phyloP scores from a whole-genome alignment of 805 yeast genomes.

The Ogataea zsoltii region DNA sequence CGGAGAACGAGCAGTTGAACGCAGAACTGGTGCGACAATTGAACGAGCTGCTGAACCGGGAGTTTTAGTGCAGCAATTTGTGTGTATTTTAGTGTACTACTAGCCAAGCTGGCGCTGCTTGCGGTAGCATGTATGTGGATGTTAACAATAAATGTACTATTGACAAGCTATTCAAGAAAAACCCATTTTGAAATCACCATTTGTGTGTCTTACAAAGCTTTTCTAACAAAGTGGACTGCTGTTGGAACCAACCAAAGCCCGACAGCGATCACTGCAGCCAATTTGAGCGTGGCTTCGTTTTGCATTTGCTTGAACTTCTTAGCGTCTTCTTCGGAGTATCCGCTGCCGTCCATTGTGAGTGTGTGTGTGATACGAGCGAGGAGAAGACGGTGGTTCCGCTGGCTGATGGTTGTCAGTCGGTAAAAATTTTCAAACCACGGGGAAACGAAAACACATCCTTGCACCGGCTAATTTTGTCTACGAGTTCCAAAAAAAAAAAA shows the following conservation, averaged over 20 bases:
- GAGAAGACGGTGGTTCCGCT: background rate
- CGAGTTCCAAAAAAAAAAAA: background rate
- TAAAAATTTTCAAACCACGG: background rate
- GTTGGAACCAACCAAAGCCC: constrained; percentile 63
- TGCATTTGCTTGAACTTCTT: constrained; percentile 65
- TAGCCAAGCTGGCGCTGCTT: background rate
- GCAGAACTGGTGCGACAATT: constrained; percentile 17
- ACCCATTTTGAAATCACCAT: background rate
- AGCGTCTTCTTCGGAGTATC: constrained; percentile 33
- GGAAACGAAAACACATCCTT: background rate
- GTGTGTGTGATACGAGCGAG: constrained; percentile 7
- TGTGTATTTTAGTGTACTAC: constrained; percentile 6
- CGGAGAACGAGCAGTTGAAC: constrained; percentile 6
- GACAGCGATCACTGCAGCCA: constrained; percentile 64
- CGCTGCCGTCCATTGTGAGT: constrained; percentile 26
- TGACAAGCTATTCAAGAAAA: constrained; percentile 11
- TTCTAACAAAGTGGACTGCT: constrained; percentile 52
- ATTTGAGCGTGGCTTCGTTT: constrained; percentile 56
- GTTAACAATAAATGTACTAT: constrained; percentile 7
- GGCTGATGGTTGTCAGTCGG: too few species aligned
- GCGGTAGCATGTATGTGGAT: background rate
- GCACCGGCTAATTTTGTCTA: background rate
- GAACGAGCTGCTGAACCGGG: constrained; percentile 12
- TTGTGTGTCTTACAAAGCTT: constrained; percentile 28
- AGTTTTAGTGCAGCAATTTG: background rate